Base-by-base conservation (phyloP, 306 rosid genomes). In the Begonia loranthoides region DNA sequence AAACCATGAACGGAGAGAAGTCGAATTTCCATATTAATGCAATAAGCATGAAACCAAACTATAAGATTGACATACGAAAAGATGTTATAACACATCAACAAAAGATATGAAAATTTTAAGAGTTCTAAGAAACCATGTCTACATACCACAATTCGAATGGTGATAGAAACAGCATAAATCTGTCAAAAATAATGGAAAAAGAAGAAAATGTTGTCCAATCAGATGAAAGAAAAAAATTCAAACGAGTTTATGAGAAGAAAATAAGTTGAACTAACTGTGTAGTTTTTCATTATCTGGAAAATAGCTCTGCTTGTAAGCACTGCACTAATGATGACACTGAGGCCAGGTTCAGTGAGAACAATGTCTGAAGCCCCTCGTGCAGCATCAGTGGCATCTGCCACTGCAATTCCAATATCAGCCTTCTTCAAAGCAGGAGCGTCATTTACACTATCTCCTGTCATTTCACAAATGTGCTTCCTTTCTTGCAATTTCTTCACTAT, bases 401-500 rank as follows among this genome's bases (percentile, higher is more conserved):
- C 96, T 0, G 96, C 96, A 50, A 87, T 87, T 13, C 96, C 94
- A 43, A 87, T 87, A 64, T 87, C 96, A 38, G 96, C 96, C 58
- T 70, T 87, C 81, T 83, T 87, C 10, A 87, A 69, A 15, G 94
- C 94, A 1, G 96, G 96, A 5, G 96, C 94, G 58, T 87, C 96
- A 13, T 87, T 87, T 40, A 87, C 96, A 60, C 96, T 94, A 56
- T 87, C 96, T 17, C 96, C 96, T 13, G 96, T 87, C 94, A 87
- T 87, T 48, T 94, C 94, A 52, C 77, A 68, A 15, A 87, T 87
- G 71, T 87, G 96, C 0, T 83, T 83, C 58, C 45, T 74, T 1
- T 79, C 87, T 17, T 83, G 96, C 41, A 87, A 51, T 69, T 71
- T 87, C 71, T 76, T 87, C 1, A 87, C 96, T 48, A 87, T 87